Evolutionary conservation across 225 moss, liverwort and hornwort genomes (phyloP).

Genomic region (Pseudisothecium myosuroides): DNA sequence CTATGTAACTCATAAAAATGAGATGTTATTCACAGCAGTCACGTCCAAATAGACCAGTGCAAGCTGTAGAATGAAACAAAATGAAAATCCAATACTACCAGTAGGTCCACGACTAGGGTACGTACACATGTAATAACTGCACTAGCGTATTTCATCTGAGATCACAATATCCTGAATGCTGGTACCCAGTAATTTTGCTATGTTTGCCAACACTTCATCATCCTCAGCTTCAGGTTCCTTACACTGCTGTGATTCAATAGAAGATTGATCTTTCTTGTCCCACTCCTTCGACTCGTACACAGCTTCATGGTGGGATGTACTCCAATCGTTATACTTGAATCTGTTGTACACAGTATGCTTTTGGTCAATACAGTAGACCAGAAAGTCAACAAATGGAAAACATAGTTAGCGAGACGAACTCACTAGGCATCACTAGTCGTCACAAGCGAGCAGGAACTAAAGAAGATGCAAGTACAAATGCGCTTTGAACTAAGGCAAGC

Average conservation of each 20-base stretch:
- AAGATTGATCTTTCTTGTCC: slow-evolving; percentile 10
- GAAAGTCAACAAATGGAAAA: not conserved
- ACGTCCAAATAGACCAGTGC: not conserved
- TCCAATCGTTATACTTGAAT: slow-evolving; percentile 34
- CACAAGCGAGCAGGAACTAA: not conserved
- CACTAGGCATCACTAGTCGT: not conserved
- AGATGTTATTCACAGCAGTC: not conserved
- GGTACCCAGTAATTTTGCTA: slow-evolving; percentile 7
- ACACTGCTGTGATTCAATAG: slow-evolving; percentile 8
- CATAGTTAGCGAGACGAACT: not conserved
- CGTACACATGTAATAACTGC: not conserved
- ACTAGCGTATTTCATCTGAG: slow-evolving; percentile 6
- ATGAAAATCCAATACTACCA: not conserved
- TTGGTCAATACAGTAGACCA: not conserved
- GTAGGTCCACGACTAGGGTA: not conserved
- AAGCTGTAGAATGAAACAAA: not conserved
- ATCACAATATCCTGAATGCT: slow-evolving; percentile 7
- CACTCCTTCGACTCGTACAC: slow-evolving; percentile 4
- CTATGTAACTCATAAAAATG: not conserved
- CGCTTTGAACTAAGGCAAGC: not conserved
- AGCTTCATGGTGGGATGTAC: slow-evolving; percentile 16
- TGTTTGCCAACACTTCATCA: slow-evolving; percentile 4
- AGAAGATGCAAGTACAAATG: not conserved
- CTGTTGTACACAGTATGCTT: slow-evolving; percentile 3
- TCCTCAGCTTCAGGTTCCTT: slow-evolving; percentile 7